Percentiles rank a stretch among this genome's conserved stretches.
Evolutionary conservation across 2,329 filamentous ascomycete genomes (phyloP).

Genomic region (Aspergillus sergii): DNA sequence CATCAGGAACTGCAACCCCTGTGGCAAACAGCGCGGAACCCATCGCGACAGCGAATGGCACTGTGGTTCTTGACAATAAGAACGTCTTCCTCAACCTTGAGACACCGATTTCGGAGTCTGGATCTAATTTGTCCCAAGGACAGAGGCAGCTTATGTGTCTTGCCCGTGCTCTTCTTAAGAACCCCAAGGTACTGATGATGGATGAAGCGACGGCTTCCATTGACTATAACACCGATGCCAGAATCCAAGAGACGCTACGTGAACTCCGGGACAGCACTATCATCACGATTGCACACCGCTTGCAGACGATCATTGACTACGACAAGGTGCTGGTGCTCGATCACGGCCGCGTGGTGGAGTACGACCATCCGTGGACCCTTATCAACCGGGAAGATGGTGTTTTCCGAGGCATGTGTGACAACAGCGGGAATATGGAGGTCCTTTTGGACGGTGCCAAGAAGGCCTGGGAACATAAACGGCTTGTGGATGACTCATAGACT

Average conservation of each 20-base stretch:
- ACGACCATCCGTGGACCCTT: slow-evolving; percentile 83
- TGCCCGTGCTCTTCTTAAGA: slow-evolving; percentile 87
- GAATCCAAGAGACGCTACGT: slow-evolving; percentile 96
- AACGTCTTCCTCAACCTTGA: slow-evolving; percentile 90
- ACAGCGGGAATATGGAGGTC: slow-evolving; percentile 63
- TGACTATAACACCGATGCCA: slow-evolving; percentile 91
- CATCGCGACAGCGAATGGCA: slow-evolving; percentile 21
- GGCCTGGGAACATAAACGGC: slow-evolving; percentile 50
- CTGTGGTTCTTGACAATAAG: slow-evolving; percentile 69
- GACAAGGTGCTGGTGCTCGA: slow-evolving; percentile 96
- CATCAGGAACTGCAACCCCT: slow-evolving; percentile 41
- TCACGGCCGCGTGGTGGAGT: slow-evolving; percentile 84
- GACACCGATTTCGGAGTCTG: slow-evolving; percentile 83
- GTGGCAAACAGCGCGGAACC: slow-evolving; percentile 33
- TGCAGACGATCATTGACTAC: slow-evolving; percentile 97
- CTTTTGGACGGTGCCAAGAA: slow-evolving; percentile 58
- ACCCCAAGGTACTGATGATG: slow-evolving; percentile 94
- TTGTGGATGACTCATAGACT: slow-evolving; percentile 46
- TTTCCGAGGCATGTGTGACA: slow-evolving; percentile 70
- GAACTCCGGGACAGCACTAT: slow-evolving; percentile 85
- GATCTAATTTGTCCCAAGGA: slow-evolving; percentile 91
- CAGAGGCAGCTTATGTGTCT: slow-evolving; percentile 94
- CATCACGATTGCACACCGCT: slow-evolving; percentile 91
- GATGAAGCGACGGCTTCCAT: slow-evolving; percentile 98
- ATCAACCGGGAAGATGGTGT: slow-evolving; percentile 69